Evolutionary conservation across 2,329 filamentous ascomycete species (phyloP), one percentile per base, ranked within the genome.

Genomic region (Diaporthe citriasiana): DNA sequence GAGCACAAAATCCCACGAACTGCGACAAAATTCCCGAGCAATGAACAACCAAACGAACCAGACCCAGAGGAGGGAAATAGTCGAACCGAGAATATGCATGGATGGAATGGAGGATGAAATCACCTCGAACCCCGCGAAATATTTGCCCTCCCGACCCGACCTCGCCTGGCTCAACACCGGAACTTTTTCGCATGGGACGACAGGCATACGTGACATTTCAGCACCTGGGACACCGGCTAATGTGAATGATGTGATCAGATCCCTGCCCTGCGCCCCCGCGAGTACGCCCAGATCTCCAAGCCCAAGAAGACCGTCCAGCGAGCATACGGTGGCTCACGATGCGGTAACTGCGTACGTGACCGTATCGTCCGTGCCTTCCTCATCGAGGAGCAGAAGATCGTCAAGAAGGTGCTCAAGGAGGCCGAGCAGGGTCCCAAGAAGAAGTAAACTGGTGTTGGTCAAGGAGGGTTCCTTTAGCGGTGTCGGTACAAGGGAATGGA

Each of bases 341-440:
- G 97, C 91, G 95, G 94, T 85, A 97, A 95, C 91, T 99, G 97
- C 88, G 97, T 99, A 81, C 95, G 96, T 87, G 97, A 99, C 90
- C 94, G 97, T 82, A 94, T 99, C 81, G 95, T 98, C 66, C 95
- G 97, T 82, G 97, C 97, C 78, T 99, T 99, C 93, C 89, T 99
- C 86, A 98, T 99, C 80, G 97, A 99, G 91, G 97, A 99, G 93
- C 97, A 99, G 92, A 99, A 99, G 94, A 98, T 99, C 83, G 97
- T 99, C 88, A 99, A 99, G 95, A 99, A 99, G 94, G 97, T 99
- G 83, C 92, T 98, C 86, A 98, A 98, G 94, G 96, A 98, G 91
- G 94, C 97, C 89, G 93, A 94, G 90, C 93, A 86, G 83, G 85
- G 87, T 83, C 86, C 89, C 82, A 92, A 89, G 87, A 91, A 91